phyloP scores from a whole-genome alignment of 225 moss, liverwort and hornwort species.

The Lunularia cruciata region DNA sequence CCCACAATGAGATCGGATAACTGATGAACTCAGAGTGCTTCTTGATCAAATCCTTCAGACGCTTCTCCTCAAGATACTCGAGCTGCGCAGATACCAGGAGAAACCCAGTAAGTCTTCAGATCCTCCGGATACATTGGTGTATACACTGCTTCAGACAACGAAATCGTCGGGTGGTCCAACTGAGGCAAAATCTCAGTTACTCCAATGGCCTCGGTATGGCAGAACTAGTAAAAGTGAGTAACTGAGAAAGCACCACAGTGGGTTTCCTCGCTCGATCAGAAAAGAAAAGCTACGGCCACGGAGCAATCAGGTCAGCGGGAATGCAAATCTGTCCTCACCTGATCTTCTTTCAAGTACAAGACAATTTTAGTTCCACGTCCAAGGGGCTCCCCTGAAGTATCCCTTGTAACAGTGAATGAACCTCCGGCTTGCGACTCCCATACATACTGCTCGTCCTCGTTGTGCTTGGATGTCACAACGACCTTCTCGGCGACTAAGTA shows the following conservation, averaged over 20 bases:
- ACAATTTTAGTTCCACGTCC: conserved; percentile 50
- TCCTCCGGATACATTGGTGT: too few species aligned
- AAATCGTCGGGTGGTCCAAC: too few species aligned
- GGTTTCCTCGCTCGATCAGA: too few species aligned
- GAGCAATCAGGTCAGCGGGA: too few species aligned
- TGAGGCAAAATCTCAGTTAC: too few species aligned
- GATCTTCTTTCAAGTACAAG: conserved; percentile 38
- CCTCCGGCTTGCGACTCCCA: conserved; percentile 59
- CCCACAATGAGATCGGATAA: conserved; percentile 70
- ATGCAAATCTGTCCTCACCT: too few species aligned
- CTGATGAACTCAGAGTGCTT: conserved; percentile 87
- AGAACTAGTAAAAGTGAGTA: not conserved
- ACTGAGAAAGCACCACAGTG: not conserved
- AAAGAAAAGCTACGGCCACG: too few species aligned
- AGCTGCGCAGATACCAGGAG: conserved; percentile 19
- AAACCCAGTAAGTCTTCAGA: too few species aligned
- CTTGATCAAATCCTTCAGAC: conserved; percentile 69
- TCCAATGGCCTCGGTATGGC: too few species aligned
- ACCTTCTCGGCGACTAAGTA: conserved; percentile 56
- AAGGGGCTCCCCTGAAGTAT: conserved; percentile 31
- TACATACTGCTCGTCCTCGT: conserved; percentile 54
- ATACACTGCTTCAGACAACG: too few species aligned
- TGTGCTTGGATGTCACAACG: conserved; percentile 48
- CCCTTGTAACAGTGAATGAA: conserved; percentile 42
- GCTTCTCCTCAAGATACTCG: conserved; percentile 75